phyloP scores from a whole-genome alignment of 73 alveolate genomes.

The Paramecium biaurelia region DNA sequence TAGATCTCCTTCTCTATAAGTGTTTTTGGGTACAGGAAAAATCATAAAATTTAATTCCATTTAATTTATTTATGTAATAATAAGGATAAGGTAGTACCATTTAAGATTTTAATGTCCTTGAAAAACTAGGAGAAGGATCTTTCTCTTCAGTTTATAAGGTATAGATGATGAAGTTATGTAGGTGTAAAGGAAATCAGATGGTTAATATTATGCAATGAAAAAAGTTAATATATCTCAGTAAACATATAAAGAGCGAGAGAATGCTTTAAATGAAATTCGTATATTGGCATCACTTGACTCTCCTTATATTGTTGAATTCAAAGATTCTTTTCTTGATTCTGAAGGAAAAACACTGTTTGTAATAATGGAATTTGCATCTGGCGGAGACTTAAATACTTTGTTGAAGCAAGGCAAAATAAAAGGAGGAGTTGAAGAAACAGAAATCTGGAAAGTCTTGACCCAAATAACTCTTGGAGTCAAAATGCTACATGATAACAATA shows the following conservation, averaged over 20 bases:
- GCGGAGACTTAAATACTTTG: slow-evolving; percentile 55
- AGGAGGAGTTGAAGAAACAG: slow-evolving; percentile 52
- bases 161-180: background rate
- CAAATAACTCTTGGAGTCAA: slow-evolving; percentile 57
- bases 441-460: slow-evolving; percentile 54
- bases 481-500: slow-evolving; percentile 48
- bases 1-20: background rate
- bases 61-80: background rate
- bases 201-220: slow-evolving; percentile 60
- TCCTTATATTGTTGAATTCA: slow-evolving; percentile 58
- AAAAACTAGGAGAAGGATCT: slow-evolving; percentile 64
- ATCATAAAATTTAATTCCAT: slow-evolving; percentile 41
- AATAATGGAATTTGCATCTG: slow-evolving; percentile 65
- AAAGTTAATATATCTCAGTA: slow-evolving; percentile 51
- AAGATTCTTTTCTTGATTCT: slow-evolving; percentile 71
- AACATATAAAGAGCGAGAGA: slow-evolving; percentile 53
- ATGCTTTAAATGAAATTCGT: slow-evolving; percentile 66
- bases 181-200: slow-evolving; percentile 60
- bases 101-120: slow-evolving; percentile 43
- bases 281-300: slow-evolving; percentile 57
- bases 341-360: slow-evolving; percentile 57
- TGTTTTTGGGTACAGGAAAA: slow-evolving; percentile 29
- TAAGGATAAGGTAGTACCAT: background rate
- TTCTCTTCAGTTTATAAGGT: slow-evolving; percentile 59
- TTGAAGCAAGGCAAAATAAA: slow-evolving; percentile 26